These are phyloP conservation scores for Aspergillus brunneoviolaceus DNA, from an alignment of 2,329 filamentous ascomycete genomes.

Conservation along the genomic window DNA sequence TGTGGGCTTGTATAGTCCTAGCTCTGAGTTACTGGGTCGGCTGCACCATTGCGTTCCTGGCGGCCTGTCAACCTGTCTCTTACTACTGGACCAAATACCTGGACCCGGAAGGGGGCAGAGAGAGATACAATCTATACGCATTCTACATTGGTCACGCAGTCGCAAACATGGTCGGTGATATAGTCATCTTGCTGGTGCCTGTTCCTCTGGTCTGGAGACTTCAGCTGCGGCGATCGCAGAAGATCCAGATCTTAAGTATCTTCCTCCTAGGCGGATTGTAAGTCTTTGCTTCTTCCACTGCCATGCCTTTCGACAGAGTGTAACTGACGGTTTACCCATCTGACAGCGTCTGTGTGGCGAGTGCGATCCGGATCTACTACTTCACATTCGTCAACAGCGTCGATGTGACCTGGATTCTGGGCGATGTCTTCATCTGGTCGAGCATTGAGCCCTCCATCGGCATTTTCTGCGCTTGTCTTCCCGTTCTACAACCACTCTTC, in stretches of 20 bases:
- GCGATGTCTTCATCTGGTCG: conserved; percentile 23
- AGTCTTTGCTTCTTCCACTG: background rate
- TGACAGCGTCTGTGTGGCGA: conserved; percentile 21
- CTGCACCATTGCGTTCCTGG: conserved; percentile 8
- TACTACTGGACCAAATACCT: conserved; percentile 20
- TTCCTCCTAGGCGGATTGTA: conserved; percentile 23
- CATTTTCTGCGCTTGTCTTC: conserved; percentile 23
- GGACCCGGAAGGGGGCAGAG: conserved; percentile 11
- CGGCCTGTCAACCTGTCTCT: conserved; percentile 15
- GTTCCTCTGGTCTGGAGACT: conserved; percentile 20
- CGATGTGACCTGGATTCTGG: conserved; percentile 22
- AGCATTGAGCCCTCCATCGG: conserved; percentile 25
- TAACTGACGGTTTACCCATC: background rate
- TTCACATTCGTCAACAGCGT: conserved; percentile 16
- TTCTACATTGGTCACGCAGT: conserved; percentile 21
- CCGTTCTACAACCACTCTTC: conserved; percentile 17
- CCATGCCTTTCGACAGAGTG: background rate
- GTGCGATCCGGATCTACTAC: conserved; percentile 18
- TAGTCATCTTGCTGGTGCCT: conserved; percentile 19
- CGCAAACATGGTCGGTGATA: conserved; percentile 19
- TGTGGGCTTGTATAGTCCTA: conserved; percentile 18
- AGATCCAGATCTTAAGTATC: conserved; percentile 16
- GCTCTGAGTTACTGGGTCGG: conserved; percentile 15
- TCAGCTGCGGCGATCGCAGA: conserved; percentile 15
- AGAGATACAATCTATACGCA: conserved; percentile 13